Evolutionary conservation across 805 yeast genomes (phyloP).

Genomic region (Metschnikowia dekortorum): DNA sequence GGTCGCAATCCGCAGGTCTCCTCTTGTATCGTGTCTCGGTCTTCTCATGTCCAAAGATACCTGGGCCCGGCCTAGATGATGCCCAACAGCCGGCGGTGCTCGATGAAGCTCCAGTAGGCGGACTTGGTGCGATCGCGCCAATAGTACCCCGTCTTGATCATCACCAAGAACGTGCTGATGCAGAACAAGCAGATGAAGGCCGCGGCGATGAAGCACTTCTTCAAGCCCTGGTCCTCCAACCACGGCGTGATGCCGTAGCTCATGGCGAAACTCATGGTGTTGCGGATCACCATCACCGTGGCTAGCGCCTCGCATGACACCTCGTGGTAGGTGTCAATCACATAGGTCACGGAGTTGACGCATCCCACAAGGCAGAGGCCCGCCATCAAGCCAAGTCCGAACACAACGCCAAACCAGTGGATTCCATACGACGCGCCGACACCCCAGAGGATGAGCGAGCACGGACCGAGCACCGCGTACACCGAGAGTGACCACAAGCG

Average conservation of each 20-base stretch:
- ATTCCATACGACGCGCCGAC: conserved; percentile 22
- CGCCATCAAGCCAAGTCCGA: conserved; percentile 22
- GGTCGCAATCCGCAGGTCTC: no score
- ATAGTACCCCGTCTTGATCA: conserved; percentile 31
- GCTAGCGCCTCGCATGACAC: conserved; percentile 34
- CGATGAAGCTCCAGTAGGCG: conserved; percentile 32
- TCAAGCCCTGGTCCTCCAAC: conserved; percentile 48
- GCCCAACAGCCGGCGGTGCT: conserved; percentile 5
- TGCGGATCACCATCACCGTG: conserved; percentile 52
- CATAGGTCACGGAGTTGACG: conserved; percentile 26
- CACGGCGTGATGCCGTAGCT: conserved; percentile 60
- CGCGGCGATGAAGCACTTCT: conserved; percentile 53
- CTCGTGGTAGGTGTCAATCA: conserved; percentile 25
- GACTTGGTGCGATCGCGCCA: conserved; percentile 33
- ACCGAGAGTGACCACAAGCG: conserved; percentile 14
- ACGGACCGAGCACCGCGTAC: conserved; percentile 14
- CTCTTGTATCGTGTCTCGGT: no score
- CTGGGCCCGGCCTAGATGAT: no score
- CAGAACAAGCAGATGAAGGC: conserved; percentile 49
- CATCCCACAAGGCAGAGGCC: conserved; percentile 21
- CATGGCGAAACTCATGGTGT: conserved; percentile 55
- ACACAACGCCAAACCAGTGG: conserved; percentile 23
- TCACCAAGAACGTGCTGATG: conserved; percentile 42
- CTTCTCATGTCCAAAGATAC: no score
- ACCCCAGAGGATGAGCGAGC: conserved; percentile 19